Percentiles rank a stretch among this genome's conserved stretches.
Conservation (phyloP, 306 rosid genomes). For the Lagenaria siceraria region DNA sequence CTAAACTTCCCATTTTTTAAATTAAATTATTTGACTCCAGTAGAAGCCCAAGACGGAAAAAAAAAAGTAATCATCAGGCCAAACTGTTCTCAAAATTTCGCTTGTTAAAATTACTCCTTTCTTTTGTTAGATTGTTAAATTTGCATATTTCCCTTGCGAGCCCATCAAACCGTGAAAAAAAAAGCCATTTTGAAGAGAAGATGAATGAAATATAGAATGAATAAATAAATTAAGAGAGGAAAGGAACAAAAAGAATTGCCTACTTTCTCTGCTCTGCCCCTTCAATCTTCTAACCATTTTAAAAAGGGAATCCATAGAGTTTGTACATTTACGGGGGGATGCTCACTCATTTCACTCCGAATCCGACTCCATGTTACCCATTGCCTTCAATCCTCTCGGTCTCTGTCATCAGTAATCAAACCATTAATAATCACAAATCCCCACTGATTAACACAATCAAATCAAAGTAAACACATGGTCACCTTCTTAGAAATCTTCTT, state of each 20-base stretch:
- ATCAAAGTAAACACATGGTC: background rate
- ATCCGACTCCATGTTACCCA: slow-evolving; percentile 79
- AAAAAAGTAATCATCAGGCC: no score
- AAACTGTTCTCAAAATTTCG: no score
- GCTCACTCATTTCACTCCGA: slow-evolving; percentile 33
- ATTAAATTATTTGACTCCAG: no score
- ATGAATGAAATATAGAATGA: background rate
- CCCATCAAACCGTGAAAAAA: background rate
- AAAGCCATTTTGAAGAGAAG: background rate
- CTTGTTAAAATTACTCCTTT: no score
- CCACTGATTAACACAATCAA: background rate
- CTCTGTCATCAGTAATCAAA: slow-evolving; percentile 37
- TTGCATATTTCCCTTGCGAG: background rate
- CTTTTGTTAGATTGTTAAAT: background rate
- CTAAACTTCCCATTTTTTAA: no score
- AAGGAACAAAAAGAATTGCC: background rate
- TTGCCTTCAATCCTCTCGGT: slow-evolving; percentile 87
- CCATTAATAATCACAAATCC: background rate
- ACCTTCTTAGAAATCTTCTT: slow-evolving; percentile 83
- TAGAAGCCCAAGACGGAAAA: no score
- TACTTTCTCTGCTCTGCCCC: background rate
- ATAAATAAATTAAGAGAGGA: background rate
- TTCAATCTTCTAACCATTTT: background rate
- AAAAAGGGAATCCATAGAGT: slow-evolving; percentile 13
- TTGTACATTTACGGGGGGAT: slow-evolving; percentile 17